Percentiles rank a stretch among this genome's conserved stretches.
These are phyloP conservation scores for Paramecium sonneborni DNA, from an alignment of 73 alveolate species.

Conservation along the genomic window DNA sequence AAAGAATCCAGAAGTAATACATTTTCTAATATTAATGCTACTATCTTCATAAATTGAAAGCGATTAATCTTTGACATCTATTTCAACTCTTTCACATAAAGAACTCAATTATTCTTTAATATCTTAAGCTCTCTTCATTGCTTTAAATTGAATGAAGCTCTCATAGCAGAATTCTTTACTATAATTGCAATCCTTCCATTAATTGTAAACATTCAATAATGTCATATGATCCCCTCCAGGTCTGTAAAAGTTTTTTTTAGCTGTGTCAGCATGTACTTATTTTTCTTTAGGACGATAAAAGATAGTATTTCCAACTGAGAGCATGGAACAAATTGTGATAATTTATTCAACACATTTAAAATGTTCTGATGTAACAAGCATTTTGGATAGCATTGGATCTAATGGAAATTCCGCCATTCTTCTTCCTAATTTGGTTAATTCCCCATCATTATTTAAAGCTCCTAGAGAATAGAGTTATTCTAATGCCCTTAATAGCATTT, in stretches of 20 bases:
- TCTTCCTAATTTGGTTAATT: conserved; percentile 97
- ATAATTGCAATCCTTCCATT: conserved; percentile 98
- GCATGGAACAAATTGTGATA: conserved; percentile 96
- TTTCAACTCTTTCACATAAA: conserved; percentile 95
- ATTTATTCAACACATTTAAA: conserved; percentile 97
- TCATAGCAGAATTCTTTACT: conserved; percentile 96
- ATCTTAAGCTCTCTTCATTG: conserved; percentile 99
- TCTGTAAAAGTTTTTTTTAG: conserved; percentile 93
- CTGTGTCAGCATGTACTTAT: conserved; percentile 97
- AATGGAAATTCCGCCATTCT: conserved; percentile 99
- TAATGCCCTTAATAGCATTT: conserved; percentile 83
- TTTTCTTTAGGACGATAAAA: conserved; percentile 96
- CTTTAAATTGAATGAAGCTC: conserved; percentile 94
- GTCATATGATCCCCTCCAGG: conserved; percentile 99
- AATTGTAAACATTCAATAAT: conserved; percentile 94
- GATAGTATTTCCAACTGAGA: conserved; percentile 96
- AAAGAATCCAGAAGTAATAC: conserved; percentile 96
- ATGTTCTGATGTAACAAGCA: conserved; percentile 86
- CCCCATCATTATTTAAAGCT: conserved; percentile 99
- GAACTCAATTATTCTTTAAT: conserved; percentile 96
- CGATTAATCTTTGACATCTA: conserved; percentile 82
- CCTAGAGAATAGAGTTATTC: conserved; percentile 99
- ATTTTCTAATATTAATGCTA: conserved; percentile 46
- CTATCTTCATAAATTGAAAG: conserved; percentile 46
- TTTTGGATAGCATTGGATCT: conserved; percentile 96